phyloP scores from a whole-genome alignment of 1,284 basidiomycete genomes.

The Phellinidium pouzarii region DNA sequence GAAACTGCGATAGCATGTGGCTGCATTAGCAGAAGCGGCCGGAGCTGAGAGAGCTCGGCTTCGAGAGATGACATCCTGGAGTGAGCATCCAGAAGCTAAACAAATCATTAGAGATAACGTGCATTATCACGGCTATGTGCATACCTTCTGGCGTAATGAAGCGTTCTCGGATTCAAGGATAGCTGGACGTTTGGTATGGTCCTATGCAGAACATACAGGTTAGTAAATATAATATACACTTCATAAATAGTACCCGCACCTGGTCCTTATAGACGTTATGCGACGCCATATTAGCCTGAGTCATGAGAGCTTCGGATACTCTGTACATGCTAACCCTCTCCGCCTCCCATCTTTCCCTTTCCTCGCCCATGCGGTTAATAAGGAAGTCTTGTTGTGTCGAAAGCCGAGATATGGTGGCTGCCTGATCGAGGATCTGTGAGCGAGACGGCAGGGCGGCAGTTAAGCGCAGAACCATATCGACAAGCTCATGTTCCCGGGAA shows the following conservation, averaged over 20 bases:
- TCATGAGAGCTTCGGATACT: conserved; percentile 54
- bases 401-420: conserved; percentile 50
- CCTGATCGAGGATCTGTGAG: conserved; percentile 52
- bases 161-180: conserved; percentile 14
- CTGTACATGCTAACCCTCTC: conserved; percentile 56
- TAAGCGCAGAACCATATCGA: conserved; percentile 53
- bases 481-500: conserved; percentile 44
- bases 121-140: not conserved
- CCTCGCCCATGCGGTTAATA: conserved; percentile 42
- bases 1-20: conserved; percentile 30
- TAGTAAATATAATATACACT: not conserved
- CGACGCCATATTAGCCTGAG: conserved; percentile 48
- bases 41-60: conserved; percentile 44
- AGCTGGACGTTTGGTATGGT: conserved; percentile 3
- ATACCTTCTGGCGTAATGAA: conserved; percentile 11
- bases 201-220: not conserved
- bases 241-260: conserved; percentile 30
- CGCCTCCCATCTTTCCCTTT: conserved; percentile 49
- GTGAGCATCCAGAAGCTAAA: conserved; percentile 42
- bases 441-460: conserved; percentile 32
- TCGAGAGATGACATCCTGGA: conserved; percentile 40
- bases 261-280: conserved; percentile 35
- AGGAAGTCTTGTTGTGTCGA: conserved; percentile 53
- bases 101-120: conserved; percentile 6
- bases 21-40: conserved; percentile 51